Percentiles rank a stretch among this genome's conserved stretches.
Evolutionary conservation across 148 eudicot genomes (phyloP).

Genomic region (Heliosperma pusillum): DNA sequence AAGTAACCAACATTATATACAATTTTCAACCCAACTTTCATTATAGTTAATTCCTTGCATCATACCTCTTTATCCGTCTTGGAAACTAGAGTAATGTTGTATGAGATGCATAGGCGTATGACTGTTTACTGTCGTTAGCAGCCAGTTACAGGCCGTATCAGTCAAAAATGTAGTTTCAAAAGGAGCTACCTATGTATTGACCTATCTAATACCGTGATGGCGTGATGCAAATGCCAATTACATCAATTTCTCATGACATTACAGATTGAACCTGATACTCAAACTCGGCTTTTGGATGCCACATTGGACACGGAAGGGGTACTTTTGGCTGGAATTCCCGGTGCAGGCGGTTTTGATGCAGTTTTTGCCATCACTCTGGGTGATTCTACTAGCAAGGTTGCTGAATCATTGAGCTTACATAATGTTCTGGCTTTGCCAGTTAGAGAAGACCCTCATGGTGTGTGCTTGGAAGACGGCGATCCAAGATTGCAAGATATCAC

Average conservation of each 20-base stretch:
- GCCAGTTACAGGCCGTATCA: too few species aligned
- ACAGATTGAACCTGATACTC: constrained; percentile 95
- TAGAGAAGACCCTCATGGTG: constrained; percentile 86
- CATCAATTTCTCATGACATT: background rate
- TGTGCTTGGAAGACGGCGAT: constrained; percentile 60
- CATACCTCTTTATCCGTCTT: background rate
- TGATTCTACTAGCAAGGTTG: constrained; percentile 51
- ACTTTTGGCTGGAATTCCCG: constrained; percentile 93
- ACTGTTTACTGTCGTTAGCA: too few species aligned
- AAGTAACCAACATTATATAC: background rate
- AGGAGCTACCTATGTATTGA: background rate
- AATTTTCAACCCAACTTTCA: background rate
- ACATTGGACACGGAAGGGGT: constrained; percentile 90
- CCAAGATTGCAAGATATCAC: constrained; percentile 59
- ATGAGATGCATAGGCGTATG: background rate
- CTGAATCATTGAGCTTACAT: constrained; percentile 60
- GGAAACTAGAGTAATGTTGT: background rate
- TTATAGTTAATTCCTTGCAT: background rate
- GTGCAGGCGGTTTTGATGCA: constrained; percentile 98
- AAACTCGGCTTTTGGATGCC: constrained; percentile 71
- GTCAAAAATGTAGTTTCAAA: too few species aligned
- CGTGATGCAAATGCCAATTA: background rate
- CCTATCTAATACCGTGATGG: background rate
- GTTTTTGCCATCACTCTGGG: constrained; percentile 78
- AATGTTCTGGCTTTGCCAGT: constrained; percentile 85